Evolutionary conservation across 441 rosid species (phyloP).

Genomic region (Bocquillonia castaneifolia): DNA sequence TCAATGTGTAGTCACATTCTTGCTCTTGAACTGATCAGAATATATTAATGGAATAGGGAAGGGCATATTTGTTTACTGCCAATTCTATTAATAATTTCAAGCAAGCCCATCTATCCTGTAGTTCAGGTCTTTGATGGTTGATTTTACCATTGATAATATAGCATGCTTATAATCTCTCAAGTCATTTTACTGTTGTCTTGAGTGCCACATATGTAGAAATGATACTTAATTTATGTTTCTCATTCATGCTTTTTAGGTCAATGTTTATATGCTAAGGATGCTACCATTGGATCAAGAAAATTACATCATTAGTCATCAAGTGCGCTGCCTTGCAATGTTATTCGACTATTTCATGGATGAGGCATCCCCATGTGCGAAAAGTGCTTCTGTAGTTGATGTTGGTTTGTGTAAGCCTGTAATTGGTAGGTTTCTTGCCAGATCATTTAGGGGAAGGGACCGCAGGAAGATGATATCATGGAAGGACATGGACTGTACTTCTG

Average conservation of each 20-base stretch:
- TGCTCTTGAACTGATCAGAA: no score
- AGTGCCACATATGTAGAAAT: background rate
- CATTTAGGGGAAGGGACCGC: constrained; percentile 82
- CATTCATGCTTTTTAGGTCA: constrained; percentile 47
- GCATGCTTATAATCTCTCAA: background rate
- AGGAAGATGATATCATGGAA: constrained; percentile 93
- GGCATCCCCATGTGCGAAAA: constrained; percentile 43
- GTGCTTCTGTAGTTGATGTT: constrained; percentile 59
- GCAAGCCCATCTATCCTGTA: background rate
- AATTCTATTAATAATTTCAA: background rate
- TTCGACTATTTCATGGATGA: constrained; percentile 69
- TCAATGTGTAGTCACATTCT: no score
- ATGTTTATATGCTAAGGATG: constrained; percentile 66
- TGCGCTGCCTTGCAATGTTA: constrained; percentile 72
- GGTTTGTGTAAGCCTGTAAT: constrained; percentile 76
- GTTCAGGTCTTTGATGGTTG: background rate
- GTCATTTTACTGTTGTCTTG: no score
- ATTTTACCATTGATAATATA: background rate
- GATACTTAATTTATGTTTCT: constrained; percentile 12
- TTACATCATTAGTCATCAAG: constrained; percentile 61
- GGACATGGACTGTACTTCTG: constrained; percentile 51
- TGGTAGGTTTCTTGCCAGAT: constrained; percentile 69
- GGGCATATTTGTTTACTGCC: background rate
- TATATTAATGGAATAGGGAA: background rate
- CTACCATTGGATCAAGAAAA: constrained; percentile 58